These are phyloP conservation scores for Lipomyces anomalus DNA, from an alignment of 805 yeast genomes.

Conservation along the genomic window DNA sequence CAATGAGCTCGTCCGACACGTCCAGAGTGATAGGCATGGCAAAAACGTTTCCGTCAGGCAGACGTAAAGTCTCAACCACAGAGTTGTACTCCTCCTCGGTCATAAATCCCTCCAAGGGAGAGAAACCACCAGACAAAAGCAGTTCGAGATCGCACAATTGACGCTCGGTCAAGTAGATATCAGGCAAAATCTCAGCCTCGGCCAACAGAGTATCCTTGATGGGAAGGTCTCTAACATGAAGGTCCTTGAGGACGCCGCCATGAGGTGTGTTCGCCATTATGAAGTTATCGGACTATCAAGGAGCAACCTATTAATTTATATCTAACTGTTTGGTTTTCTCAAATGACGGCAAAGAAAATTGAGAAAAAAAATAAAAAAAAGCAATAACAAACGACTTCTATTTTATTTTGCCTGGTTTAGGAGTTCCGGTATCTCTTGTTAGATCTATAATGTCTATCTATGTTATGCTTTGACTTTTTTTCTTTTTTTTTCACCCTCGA, in stretches of 20 bases:
- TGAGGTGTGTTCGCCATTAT: conserved; percentile 60
- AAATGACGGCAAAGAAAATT: no score
- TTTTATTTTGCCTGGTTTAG: no score
- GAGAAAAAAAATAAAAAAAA: no score
- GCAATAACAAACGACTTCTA: no score
- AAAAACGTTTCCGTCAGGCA: conserved; percentile 75
- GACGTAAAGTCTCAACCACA: conserved; percentile 62
- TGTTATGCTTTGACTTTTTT: no score
- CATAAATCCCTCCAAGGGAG: conserved; percentile 74
- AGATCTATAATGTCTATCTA: no score
- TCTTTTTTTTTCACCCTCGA: no score
- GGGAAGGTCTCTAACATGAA: conserved; percentile 71
- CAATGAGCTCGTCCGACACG: conserved; percentile 49
- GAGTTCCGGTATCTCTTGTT: no score
- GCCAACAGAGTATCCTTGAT: conserved; percentile 49
- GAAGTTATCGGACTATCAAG: no score
- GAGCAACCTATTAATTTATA: no score
- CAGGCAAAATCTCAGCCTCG: conserved; percentile 49
- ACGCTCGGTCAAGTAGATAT: conserved; percentile 62
- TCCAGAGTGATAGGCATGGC: conserved; percentile 91
- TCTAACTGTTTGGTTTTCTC: no score
- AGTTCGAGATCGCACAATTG: conserved; percentile 91
- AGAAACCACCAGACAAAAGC: conserved; percentile 89
- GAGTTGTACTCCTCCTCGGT: conserved; percentile 59
- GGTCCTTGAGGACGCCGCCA: conserved; percentile 85